Base-by-base conservation (phyloP, 148 eudicot species). In the Gaultheria prostrata region DNA sequence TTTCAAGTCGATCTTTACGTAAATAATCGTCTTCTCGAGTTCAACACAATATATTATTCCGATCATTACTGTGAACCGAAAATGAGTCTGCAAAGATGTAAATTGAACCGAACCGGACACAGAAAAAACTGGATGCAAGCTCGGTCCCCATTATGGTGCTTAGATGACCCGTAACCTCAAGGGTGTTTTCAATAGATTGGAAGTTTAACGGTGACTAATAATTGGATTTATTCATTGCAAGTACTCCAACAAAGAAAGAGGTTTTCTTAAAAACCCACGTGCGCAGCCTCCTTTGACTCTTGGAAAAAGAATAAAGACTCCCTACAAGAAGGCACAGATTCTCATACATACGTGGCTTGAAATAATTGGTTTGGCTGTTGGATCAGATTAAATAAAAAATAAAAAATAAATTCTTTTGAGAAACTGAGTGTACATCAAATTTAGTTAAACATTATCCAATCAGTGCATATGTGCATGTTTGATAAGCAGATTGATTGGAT, bases 131-230 rank as follows among this genome's bases (percentile, higher is more conserved):
- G 30, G 70, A 61, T 2, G 69, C 14, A 14, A 63, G 70, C 32
- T 8, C 4, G 30, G 70, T 10, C 70, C 70, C 70, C 1, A 20
- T 30, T 4, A 3, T 28, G 72, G 72, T 30, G 17, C 72, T 67
- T 67, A 1, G 72, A 28, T 28, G 72, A 67, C 72, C 39, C 18
- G 72, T 67, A 67, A 67, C 39, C 72, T 67, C 72, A 67, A 30
- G 72, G 5, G 4, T 8, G 17, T 14, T 67, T 12, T 28, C 18
- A 30, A 10, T 35, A 28, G 39, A 30, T 30, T 30, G 72, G 28
- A 30, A 35, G 33, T 14, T 67, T 67, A 67, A 67, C 72, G 72
- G 72, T 67, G 72, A 67, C 72, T 67, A 67, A 67, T 65, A 26
- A 3, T 65, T 65, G 71, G 28, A 8, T n/a, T 18, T 7, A 61